Base-by-base conservation (phyloP, 495 filamentous ascomycete genomes). In the Penicillium macrosclerotiorum region DNA sequence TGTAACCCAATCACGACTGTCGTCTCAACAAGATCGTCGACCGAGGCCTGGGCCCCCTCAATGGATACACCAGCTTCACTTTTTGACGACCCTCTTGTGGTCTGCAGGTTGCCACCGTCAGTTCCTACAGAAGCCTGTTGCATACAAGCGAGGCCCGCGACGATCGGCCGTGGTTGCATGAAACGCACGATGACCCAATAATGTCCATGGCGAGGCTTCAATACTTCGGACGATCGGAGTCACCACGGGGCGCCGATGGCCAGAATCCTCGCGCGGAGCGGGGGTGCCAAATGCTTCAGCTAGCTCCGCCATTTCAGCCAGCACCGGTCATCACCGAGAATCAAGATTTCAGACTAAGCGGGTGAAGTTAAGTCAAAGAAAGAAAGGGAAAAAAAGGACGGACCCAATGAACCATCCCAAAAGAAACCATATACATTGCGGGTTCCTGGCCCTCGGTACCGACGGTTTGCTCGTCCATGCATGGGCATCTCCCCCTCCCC, bases 1-100 rank as follows among this genome's bases (percentile, higher is more conserved):
- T 52, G 49, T 52, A 46, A 52, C 49, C 49, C 49, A 52, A 52
- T 52, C 43, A 47, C 30, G 17, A 42, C 16, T 33, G 19, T 29
- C 18, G 22, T n/a, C 29, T 45, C 35, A 16, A 25, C 8, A 39
- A 13, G 48, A 45, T 45, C 41, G 27, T 34, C 41, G 29, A 33
- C 30, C 29, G 24, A 37, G 23, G 36, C 24, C 39, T 25, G 17
- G 16, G 18, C 29, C n/a, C n/a, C n/a, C 36, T 35, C 25, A 36
- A 46, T 24, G 34, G 18, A 23, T 8, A 8, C 3, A 22, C 31
- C 31, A 8, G 13, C 20, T 36, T 37, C 16, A 6, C 25, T 6
- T 29, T 29, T 29, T 29, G 6, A 6, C 25, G 25, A 29, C 12
- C 12, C 29, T 43, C 24, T 24, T 29, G 23, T 42, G 40, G 11